Base-by-base conservation (phyloP, 306 rosid genomes). In the Geum urbanum region DNA sequence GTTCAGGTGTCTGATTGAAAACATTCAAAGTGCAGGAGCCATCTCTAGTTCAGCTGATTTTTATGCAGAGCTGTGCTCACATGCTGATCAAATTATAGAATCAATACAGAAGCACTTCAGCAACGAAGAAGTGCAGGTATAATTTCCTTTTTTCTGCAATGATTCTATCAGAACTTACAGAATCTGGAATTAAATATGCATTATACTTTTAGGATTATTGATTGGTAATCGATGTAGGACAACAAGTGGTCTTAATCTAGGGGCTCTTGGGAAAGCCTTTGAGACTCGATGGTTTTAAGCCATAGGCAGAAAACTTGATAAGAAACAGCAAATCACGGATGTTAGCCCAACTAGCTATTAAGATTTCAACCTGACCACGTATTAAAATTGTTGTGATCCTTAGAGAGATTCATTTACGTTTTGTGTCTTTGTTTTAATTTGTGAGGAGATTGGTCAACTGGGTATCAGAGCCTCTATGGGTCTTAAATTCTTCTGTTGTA, bases 101-200 rank as follows among this genome's bases (percentile, higher is more conserved):
- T 87, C 95, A 49, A 91, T 82, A 76, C 85, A 91, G 82, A 84
- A 83, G 81, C 99, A 95, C 82, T 95, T 95, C 81, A 65, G 78
- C 67, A 91, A 83, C 53, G 99, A 95, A 84, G 99, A 95, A 86
- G 85, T 89, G 78, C 97, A 95, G 92, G 99, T 95, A 78, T 83
- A 73, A 48, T 76, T 72, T 80, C 67, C 20, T 70, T 71, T 55
- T 46, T 73, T 60, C 54, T 77, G 50, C 74, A 77, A 58, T 73
- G 59, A 3, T 13, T 13, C 58, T 46, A 47, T 55, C 18, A 22
- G 53, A 48, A 53, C 63, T 58, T 66, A 48, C 51, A 40, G 70
- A 35, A 69, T 47, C 72, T 58, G n/a, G 40, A 11, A 27, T 13
- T 6, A 57, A 54, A 54, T 24, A 57, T 35, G 16, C 46, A 37